Evolutionary conservation across 306 rosid genomes (phyloP).

Genomic region (Cicer pinnatifidum): DNA sequence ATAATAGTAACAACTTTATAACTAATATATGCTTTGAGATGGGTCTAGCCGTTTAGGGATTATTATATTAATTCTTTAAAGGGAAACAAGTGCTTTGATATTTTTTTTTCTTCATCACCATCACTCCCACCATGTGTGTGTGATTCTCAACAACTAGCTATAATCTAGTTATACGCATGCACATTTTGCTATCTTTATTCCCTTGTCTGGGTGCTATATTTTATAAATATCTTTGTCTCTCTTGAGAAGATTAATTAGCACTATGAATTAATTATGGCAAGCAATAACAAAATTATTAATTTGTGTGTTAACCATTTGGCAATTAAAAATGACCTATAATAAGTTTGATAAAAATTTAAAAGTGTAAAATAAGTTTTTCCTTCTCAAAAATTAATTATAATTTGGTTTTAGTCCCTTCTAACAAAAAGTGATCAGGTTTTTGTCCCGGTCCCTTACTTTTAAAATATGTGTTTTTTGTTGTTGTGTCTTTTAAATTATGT

Average conservation of each 20-base stretch:
- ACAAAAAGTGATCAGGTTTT: background rate
- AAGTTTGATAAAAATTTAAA: background rate
- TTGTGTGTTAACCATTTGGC: background rate
- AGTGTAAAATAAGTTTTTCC: no score
- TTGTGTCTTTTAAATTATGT: background rate
- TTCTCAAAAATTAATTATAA: no score
- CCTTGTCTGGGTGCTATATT: constrained; percentile 10
- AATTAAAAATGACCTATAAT: constrained; percentile 8
- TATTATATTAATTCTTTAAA: constrained; percentile 22
- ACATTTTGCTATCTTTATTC: constrained; percentile 34
- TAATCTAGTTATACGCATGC: constrained; percentile 19
- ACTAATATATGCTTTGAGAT: constrained; percentile 28
- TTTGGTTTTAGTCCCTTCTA: no score
- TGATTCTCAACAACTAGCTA: constrained; percentile 23
- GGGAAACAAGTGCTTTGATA: constrained; percentile 4
- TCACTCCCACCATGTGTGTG: constrained; percentile 37
- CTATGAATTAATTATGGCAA: constrained; percentile 5
- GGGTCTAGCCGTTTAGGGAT: constrained; percentile 18
- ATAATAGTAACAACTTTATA: constrained; percentile 16
- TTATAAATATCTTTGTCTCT: constrained; percentile 28
- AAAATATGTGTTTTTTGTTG: background rate
- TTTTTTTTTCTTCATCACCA: background rate
- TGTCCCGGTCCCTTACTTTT: background rate
- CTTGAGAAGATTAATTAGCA: constrained; percentile 12
- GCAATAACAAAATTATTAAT: background rate